Evolutionary conservation across 352 stramenopile genomes (phyloP), one percentile per base, ranked within the genome.

Genomic region (Aphanomyces stellatus): DNA sequence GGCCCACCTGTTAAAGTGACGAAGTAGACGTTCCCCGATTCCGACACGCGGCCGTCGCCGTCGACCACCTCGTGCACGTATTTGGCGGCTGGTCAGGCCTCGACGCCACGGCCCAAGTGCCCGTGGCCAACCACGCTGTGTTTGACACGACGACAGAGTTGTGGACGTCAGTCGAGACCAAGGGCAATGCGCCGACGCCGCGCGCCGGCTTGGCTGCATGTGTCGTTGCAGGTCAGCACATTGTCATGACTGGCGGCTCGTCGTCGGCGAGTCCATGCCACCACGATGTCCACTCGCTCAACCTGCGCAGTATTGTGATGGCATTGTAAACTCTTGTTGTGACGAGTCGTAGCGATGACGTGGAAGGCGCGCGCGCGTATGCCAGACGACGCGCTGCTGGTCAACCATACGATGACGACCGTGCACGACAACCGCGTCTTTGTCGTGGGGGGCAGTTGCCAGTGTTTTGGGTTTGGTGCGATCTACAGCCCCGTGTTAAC

Each of bases 401-500:
- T 33, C 22, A 59, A 51, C 37, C 60, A 67, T 28, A 60, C 28
- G 10, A 55, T 67, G 41, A n/a, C 48, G 8, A 57, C 46, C 34
- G 60, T 57, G 28, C 11, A 11, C 22, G 8, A 15, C 4, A 30
- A 41, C 15, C 5, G 4, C 1, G 28, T 49, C 13, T 8, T 59
- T 55, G 62, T 91, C 46, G 60, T 91, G 13, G 86, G 86, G 0
- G 86, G 86, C 48, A 84, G 86, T 4, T 91, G 89, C 59, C 86
- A 95, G 69, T 88, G 79, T 51, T 95, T 91, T 75, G 86, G 86
- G 15, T 95, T 93, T 66, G 86, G 81, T 0, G 80, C 90, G 40
- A 82, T 89, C 60, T 93, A 92, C 69, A 83, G 17, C 55, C 91
- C 13, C 72, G 75, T 10, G n/a, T 87, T 24, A 28, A 8, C 41